Percentiles rank a stretch among this genome's conserved stretches.
Evolutionary conservation across 192 early-diverging fungal species (phyloP).

Genomic region (Endogone sp.): DNA sequence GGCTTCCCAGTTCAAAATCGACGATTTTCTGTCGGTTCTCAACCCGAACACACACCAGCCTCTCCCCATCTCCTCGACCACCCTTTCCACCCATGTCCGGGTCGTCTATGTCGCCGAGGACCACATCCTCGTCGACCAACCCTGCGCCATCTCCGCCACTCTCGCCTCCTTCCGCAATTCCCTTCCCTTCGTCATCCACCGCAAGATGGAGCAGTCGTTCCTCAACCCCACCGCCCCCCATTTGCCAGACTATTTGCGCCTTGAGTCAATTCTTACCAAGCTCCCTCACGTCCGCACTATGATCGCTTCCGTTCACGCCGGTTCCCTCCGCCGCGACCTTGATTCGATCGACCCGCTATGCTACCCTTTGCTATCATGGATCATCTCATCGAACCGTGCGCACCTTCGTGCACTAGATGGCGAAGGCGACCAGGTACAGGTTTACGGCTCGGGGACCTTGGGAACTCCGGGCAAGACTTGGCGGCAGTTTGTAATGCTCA

Average conservation of each 20-base stretch:
- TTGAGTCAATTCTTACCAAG: background rate
- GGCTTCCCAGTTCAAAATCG: background rate
- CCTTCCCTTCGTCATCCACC: background rate
- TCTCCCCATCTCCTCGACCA: background rate
- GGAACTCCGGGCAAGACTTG: conserved; percentile 1
- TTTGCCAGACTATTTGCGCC: conserved; percentile 12
- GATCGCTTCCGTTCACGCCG: conserved; percentile 15
- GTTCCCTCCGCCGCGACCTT: conserved; percentile 19
- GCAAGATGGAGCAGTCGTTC: background rate
- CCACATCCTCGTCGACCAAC: conserved; percentile 14
- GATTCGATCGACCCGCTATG: conserved; percentile 35
- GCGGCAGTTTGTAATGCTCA: conserved; percentile 36
- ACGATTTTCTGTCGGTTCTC: background rate
- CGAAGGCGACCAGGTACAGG: conserved; percentile 31
- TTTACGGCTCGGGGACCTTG: conserved; percentile 5
- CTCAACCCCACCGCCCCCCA: background rate
- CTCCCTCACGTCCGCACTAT: conserved; percentile 12
- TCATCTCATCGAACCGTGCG: conserved; percentile 38
- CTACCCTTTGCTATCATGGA: conserved; percentile 44
- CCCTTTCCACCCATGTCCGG: conserved; percentile 2
- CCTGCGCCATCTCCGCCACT: background rate
- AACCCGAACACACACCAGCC: background rate
- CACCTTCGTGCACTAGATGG: conserved; percentile 34
- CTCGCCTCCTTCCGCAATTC: background rate
- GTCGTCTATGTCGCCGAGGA: conserved; percentile 12